A percentile compares a stretch with the other conserved stretches of the same genome.
Evolutionary conservation across 257 asterid genomes (phyloP).

Genomic region (Rhazya stricta): DNA sequence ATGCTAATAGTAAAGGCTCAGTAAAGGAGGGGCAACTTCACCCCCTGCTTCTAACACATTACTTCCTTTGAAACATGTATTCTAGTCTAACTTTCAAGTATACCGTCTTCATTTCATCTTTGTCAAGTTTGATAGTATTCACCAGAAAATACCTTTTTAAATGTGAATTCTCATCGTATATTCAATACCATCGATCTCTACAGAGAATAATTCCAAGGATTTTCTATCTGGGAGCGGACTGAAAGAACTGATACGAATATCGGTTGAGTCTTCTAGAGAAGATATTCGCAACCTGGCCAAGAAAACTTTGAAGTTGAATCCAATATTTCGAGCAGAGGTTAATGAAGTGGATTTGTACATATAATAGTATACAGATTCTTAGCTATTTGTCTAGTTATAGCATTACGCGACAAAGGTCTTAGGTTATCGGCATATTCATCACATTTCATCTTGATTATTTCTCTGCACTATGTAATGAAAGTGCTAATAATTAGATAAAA

Average conservation of each 20-base stretch:
- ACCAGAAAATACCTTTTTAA: not conserved
- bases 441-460: no score
- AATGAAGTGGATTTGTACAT: slow-evolving; percentile 16
- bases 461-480: no score
- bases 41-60: no score
- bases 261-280: slow-evolving; percentile 64
- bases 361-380: not conserved
- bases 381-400: not conserved
- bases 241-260: slow-evolving; percentile 58
- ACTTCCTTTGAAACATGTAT: not conserved
- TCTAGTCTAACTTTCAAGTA: not conserved
- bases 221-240: slow-evolving; percentile 57
- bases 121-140: not conserved
- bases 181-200: slow-evolving; percentile 10
- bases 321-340: slow-evolving; percentile 45
- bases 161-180: not conserved
- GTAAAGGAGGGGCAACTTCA: no score
- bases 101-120: not conserved
- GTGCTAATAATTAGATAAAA: no score
- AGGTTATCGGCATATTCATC: no score
- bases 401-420: not conserved
- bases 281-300: slow-evolving; percentile 90
- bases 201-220: slow-evolving; percentile 75
- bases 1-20: no score
- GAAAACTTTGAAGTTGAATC: slow-evolving; percentile 53